These are phyloP conservation scores for Bipolaris zeicola DNA, from an alignment of 2,329 filamentous ascomycete genomes.

Conservation along the genomic window DNA sequence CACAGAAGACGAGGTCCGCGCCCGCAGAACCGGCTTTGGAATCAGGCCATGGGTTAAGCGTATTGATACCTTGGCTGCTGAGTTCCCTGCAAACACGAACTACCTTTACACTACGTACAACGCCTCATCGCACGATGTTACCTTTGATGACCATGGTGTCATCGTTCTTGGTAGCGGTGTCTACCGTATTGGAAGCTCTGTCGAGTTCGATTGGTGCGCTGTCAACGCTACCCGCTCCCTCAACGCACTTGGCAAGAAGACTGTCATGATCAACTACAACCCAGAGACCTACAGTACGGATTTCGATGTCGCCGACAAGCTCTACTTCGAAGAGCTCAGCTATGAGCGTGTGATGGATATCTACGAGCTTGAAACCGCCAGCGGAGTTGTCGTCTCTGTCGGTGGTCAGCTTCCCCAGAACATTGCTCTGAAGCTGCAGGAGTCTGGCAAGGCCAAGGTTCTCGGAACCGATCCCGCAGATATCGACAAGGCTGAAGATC, in stretches of 20 bases:
- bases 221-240: constrained; percentile 87
- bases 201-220: constrained; percentile 99
- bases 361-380: constrained; percentile 86
- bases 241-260: constrained; percentile 89
- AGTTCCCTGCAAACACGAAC: constrained; percentile 57
- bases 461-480: constrained; percentile 91
- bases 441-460: constrained; percentile 85
- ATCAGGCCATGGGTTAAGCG: constrained; percentile 97
- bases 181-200: constrained; percentile 95
- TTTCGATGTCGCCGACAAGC: constrained; percentile 84
- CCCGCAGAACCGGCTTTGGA: constrained; percentile 80
- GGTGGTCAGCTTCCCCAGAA: constrained; percentile 97
- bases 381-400: constrained; percentile 91
- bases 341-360: constrained; percentile 99
- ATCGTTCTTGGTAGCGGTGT: constrained; percentile 92
- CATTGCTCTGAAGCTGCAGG: constrained; percentile 91
- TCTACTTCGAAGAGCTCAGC: constrained; percentile 96
- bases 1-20: constrained; percentile 88
- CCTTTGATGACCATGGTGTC: constrained; percentile 89
- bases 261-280: constrained; percentile 83
- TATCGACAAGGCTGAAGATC: constrained; percentile 97
- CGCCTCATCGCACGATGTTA: constrained; percentile 88
- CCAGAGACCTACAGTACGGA: constrained; percentile 63
- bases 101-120: constrained; percentile 93
- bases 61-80: constrained; percentile 95